These are phyloP conservation scores for Periconia sp. DNA, from an alignment of 2,329 filamentous ascomycete species.

Conservation along the genomic window DNA sequence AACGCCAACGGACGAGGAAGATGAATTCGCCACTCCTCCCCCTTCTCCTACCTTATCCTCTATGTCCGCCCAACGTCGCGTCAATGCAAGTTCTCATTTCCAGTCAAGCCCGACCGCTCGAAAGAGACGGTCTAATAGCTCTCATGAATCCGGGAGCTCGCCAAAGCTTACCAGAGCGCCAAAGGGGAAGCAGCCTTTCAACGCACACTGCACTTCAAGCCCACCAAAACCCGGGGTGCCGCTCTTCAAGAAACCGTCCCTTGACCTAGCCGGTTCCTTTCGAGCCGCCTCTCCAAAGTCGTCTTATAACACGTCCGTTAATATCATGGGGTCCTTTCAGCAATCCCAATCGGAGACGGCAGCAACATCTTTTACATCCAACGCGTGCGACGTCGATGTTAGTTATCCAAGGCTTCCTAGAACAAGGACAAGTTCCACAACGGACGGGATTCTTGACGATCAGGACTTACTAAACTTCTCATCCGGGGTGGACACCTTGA, in stretches of 20 bases:
- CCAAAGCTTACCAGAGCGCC: constrained; percentile 34
- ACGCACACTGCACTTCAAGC: too few relatives aligned
- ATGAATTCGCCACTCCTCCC: constrained; percentile 24
- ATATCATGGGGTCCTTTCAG: constrained; percentile 29
- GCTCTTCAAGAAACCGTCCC: constrained; percentile 30
- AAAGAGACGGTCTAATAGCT: constrained; percentile 31
- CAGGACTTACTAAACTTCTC: constrained; percentile 14
- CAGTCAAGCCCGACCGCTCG: constrained; percentile 16
- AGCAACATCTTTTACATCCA: constrained; percentile 29
- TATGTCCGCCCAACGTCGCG: constrained; percentile 23
- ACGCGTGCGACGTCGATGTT: constrained; percentile 16
- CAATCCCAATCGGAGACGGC: constrained; percentile 19
- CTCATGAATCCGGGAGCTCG: constrained; percentile 21
- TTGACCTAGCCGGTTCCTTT: constrained; percentile 26
- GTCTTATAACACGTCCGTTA: constrained; percentile 33
- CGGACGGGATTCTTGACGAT: constrained; percentile 24
- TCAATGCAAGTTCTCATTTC: constrained; percentile 33
- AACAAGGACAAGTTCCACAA: constrained; percentile 26
- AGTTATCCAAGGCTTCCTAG: constrained; percentile 11
- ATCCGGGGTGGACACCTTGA: constrained; percentile 13
- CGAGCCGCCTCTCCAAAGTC: constrained; percentile 12
- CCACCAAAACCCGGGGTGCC: constrained; percentile 2
- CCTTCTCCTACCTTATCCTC: constrained; percentile 30
- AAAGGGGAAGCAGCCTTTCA: constrained; percentile 30
- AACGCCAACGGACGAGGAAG: constrained; percentile 38